These are phyloP conservation scores for Metarhizium rileyi DNA, from an alignment of 2,329 filamentous ascomycete genomes.

Conservation along the genomic window DNA sequence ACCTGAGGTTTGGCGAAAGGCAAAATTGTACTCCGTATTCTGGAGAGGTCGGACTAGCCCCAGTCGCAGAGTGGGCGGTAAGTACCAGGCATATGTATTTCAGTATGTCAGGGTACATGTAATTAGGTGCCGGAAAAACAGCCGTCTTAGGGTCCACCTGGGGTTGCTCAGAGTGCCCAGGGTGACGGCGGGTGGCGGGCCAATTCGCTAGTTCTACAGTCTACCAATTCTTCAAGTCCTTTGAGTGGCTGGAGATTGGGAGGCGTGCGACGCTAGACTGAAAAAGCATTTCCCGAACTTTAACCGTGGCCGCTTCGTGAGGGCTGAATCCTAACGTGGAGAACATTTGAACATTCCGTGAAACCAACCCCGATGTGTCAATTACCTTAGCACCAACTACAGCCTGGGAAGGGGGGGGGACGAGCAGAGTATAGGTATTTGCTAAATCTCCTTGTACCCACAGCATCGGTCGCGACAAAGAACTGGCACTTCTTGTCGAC, in stretches of 20 bases:
- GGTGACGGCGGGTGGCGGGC: background rate
- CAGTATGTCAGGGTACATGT: too few species aligned
- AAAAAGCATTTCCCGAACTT: conserved; percentile 17
- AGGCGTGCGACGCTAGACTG: conserved; percentile 10
- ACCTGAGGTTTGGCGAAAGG: conserved; percentile 22
- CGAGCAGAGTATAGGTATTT: too few species aligned
- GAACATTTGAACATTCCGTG: background rate
- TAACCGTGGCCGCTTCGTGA: conserved; percentile 19
- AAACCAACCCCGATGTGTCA: too few species aligned
- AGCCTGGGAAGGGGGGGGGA: too few species aligned
- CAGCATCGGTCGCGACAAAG: too few species aligned
- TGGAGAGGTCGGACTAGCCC: conserved; percentile 2
- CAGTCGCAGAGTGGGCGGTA: conserved; percentile 5
- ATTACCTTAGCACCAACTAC: too few species aligned
- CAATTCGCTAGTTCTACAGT: background rate
- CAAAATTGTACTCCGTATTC: conserved; percentile 23
- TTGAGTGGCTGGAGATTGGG: conserved; percentile 5
- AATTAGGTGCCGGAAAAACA: conserved; percentile 9
- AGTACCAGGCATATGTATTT: too few species aligned
- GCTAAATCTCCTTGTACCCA: too few species aligned
- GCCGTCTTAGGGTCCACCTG: background rate
- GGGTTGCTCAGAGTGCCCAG: too few species aligned
- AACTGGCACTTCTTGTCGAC: too few species aligned
- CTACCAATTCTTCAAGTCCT: background rate
- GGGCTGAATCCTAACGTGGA: conserved; percentile 25